Percentiles rank a stretch among this genome's conserved stretches.
phyloP scores from a whole-genome alignment of 2,329 filamentous ascomycete genomes.

The Colletotrichum plurivorum region DNA sequence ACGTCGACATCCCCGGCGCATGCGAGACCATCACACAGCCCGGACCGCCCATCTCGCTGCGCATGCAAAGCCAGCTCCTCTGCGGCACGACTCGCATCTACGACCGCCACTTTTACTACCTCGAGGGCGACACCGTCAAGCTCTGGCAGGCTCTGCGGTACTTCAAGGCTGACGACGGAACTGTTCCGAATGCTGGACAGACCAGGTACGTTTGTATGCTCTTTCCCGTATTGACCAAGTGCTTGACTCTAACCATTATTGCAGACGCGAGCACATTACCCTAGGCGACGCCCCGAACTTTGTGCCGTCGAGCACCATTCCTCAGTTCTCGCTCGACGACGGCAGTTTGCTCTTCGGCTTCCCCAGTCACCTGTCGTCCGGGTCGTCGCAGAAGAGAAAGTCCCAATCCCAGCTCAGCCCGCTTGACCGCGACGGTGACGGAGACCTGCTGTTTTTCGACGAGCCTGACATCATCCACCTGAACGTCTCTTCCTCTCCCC shows the following conservation, averaged over 20 bases:
- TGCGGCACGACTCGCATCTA: conserved; percentile 90
- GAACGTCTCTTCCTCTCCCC: conserved; percentile 46
- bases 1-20: conserved; percentile 88
- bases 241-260: too few relatives aligned
- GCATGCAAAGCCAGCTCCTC: conserved; percentile 90
- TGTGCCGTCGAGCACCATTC: conserved; percentile 74
- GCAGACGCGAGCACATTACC: conserved; percentile 78
- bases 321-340: conserved; percentile 66
- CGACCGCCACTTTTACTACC: conserved; percentile 87
- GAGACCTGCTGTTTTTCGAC: background rate
- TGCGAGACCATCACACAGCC: conserved; percentile 88
- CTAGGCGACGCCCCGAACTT: conserved; percentile 89
- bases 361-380: conserved; percentile 53
- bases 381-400: conserved; percentile 42
- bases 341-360: conserved; percentile 48
- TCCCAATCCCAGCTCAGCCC: conserved; percentile 62
- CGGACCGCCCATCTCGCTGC: conserved; percentile 88
- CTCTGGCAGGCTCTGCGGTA: conserved; percentile 81
- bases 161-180: conserved; percentile 67
- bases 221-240: too few relatives aligned
- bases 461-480: conserved; percentile 44
- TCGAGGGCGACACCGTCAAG: conserved; percentile 84
- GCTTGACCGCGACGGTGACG: conserved; percentile 31
- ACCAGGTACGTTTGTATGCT: conserved; percentile 70
- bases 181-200: conserved; percentile 80